These are phyloP conservation scores for Oryza coarctata DNA, from an alignment of 176 grass and related monocot species.

Conservation along the genomic window DNA sequence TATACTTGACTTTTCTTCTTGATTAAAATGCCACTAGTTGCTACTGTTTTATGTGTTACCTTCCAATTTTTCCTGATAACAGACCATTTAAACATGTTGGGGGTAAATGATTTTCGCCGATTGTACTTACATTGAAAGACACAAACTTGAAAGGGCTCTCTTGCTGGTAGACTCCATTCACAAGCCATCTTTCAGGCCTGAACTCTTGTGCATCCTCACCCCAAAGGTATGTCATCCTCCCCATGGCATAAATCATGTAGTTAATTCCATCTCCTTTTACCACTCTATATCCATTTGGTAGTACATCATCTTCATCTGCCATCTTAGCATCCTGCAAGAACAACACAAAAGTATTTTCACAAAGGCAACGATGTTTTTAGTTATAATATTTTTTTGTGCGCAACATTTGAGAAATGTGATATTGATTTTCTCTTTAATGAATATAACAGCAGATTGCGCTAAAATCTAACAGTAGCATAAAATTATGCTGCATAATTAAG, in stretches of 20 bases:
- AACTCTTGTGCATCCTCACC: constrained; percentile 62
- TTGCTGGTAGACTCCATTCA: constrained; percentile 51
- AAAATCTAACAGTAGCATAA: background rate
- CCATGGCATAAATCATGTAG: constrained; percentile 66
- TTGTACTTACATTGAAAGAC: constrained; percentile 55
- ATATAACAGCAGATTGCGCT: background rate
- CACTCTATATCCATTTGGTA: constrained; percentile 49
- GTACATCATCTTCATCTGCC: constrained; percentile 53
- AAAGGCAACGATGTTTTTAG: background rate
- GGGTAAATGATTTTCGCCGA: background rate
- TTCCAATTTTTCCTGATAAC: background rate
- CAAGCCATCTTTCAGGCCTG: constrained; percentile 61
- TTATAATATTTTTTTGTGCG: background rate
- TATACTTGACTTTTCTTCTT: constrained; percentile 14
- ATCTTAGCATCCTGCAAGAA: constrained; percentile 54
- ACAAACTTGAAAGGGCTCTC: constrained; percentile 65
- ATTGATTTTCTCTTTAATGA: background rate
- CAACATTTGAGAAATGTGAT: background rate
- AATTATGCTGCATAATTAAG: background rate
- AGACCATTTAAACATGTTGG: background rate
- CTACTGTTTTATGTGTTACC: background rate
- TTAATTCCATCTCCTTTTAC: constrained; percentile 44
- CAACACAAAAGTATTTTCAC: background rate
- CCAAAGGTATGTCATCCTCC: constrained; percentile 67
- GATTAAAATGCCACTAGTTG: constrained; percentile 16